These are phyloP conservation scores for Hypericum androsaemum DNA, from an alignment of 345 rosid species.

Conservation along the genomic window DNA sequence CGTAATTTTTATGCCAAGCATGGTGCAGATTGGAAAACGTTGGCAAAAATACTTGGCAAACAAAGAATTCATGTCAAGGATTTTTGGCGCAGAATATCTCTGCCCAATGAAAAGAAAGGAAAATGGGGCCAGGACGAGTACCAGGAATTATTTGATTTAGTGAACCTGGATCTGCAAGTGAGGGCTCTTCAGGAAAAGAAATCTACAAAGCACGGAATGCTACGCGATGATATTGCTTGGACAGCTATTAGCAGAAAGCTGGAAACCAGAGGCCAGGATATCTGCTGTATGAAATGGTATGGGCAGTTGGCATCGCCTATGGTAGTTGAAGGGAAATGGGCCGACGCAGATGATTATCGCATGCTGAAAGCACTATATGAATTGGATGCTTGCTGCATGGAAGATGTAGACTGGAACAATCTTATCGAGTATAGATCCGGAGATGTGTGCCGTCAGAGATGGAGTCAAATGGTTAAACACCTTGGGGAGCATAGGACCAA, in stretches of 20 bases:
- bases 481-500: constrained; percentile 29
- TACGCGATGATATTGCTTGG: constrained; percentile 70
- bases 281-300: constrained; percentile 65
- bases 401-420: constrained; percentile 74
- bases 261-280: constrained; percentile 23
- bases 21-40: constrained; percentile 54
- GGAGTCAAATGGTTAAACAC: constrained; percentile 62
- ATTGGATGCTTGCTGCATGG: constrained; percentile 64
- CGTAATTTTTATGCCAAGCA: constrained; percentile 32
- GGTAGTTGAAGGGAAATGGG: constrained; percentile 61
- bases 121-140: constrained; percentile 62
- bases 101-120: constrained; percentile 34
- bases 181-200: constrained; percentile 38
- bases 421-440: constrained; percentile 58
- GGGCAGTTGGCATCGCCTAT: constrained; percentile 45
- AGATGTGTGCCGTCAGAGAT: constrained; percentile 47
- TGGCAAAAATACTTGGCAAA: constrained; percentile 53
- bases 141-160: constrained; percentile 53
- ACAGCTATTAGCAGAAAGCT: constrained; percentile 46
- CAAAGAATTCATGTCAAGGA: constrained; percentile 67
- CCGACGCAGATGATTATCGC: constrained; percentile 59
- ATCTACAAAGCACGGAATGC: constrained; percentile 51
- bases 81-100: constrained; percentile 49
- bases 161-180: constrained; percentile 50
- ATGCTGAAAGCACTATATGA: constrained; percentile 41